Conservation (phyloP, 805 yeast species). For the Hanseniaspora nectarophila region DNA sequence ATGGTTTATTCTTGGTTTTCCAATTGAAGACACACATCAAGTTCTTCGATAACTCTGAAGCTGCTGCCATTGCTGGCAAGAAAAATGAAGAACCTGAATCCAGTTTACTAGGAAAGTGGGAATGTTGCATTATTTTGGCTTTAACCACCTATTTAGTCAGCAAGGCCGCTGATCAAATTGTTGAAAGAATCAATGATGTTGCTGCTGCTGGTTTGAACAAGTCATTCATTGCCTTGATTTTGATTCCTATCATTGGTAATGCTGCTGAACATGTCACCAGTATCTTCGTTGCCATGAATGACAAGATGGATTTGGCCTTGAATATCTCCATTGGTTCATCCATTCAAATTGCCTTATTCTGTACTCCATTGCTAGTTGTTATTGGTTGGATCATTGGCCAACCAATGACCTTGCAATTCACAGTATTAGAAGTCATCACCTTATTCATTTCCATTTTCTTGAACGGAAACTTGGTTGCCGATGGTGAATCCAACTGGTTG, state of each 20-base stretch:
- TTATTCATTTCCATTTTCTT: slow-evolving; percentile 81
- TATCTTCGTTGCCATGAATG: slow-evolving; percentile 82
- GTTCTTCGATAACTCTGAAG: slow-evolving; percentile 50
- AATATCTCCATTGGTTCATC: slow-evolving; percentile 96
- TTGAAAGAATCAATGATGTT: slow-evolving; percentile 86
- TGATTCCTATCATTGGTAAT: slow-evolving; percentile 93
- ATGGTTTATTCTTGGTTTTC: slow-evolving; percentile 68
- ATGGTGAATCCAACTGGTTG: slow-evolving; percentile 93
- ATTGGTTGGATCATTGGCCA: slow-evolving; percentile 86
- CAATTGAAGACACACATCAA: slow-evolving; percentile 78
- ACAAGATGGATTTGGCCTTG: slow-evolving; percentile 93
- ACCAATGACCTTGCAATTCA: slow-evolving; percentile 86
- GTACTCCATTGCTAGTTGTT: slow-evolving; percentile 88
- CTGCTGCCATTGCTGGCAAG: slow-evolving; percentile 20
- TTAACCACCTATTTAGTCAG: slow-evolving; percentile 69
- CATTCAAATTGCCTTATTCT: slow-evolving; percentile 86
- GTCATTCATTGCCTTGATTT: slow-evolving; percentile 86
- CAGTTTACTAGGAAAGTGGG: slow-evolving; percentile 35
- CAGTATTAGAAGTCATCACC: slow-evolving; percentile 87
- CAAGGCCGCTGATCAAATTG: slow-evolving; percentile 83
- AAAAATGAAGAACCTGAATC: slow-evolving; percentile 7
- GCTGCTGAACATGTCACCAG: slow-evolving; percentile 99
- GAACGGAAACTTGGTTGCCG: slow-evolving; percentile 74
- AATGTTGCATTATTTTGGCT: slow-evolving; percentile 45
- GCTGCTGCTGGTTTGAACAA: slow-evolving; percentile 75